These are phyloP conservation scores for Cladophialophora bantiana DNA, from an alignment of 2,329 filamentous ascomycete genomes.

Conservation along the genomic window DNA sequence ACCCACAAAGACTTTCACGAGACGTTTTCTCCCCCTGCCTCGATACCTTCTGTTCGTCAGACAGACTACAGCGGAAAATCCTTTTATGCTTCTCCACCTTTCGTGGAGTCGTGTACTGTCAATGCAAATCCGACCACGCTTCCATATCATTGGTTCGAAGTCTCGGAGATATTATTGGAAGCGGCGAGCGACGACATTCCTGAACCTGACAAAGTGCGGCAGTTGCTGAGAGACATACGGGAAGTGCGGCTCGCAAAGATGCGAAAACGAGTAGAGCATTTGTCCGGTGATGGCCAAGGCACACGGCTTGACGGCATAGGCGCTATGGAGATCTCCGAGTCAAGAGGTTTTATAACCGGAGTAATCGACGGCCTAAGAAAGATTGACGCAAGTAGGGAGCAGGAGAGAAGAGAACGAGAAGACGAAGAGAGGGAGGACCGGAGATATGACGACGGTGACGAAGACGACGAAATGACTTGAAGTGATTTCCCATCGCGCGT, in stretches of 20 bases:
- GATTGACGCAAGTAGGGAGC: slow-evolving; percentile 81
- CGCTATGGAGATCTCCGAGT: slow-evolving; percentile 90
- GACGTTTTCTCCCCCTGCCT: slow-evolving; percentile 79
- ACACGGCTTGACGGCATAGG: slow-evolving; percentile 81
- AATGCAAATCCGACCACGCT: slow-evolving; percentile 72
- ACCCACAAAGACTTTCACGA: slow-evolving; percentile 69
- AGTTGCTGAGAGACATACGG: slow-evolving; percentile 78
- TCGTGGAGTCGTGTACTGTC: slow-evolving; percentile 76
- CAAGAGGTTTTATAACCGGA: slow-evolving; percentile 79
- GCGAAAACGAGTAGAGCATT: slow-evolving; percentile 72
- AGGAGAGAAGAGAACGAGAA: slow-evolving; percentile 76
- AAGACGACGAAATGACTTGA: slow-evolving; percentile 52
- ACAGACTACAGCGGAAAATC: slow-evolving; percentile 50
- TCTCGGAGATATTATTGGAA: slow-evolving; percentile 85
- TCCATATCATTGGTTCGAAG: slow-evolving; percentile 94
- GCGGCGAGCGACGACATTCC: slow-evolving; percentile 84
- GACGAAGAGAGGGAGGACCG: slow-evolving; percentile 68
- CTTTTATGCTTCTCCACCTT: slow-evolving; percentile 70
- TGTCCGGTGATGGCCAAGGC: slow-evolving; percentile 76
- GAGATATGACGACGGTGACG: slow-evolving; percentile 61
- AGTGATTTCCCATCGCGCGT: not conserved
- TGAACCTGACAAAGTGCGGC: slow-evolving; percentile 74
- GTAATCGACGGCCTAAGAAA: slow-evolving; percentile 86
- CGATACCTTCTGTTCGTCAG: slow-evolving; percentile 46
- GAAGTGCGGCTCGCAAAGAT: slow-evolving; percentile 92